phyloP scores from a whole-genome alignment of 192 early-diverging fungal species.

The Chytriomyces confervae region DNA sequence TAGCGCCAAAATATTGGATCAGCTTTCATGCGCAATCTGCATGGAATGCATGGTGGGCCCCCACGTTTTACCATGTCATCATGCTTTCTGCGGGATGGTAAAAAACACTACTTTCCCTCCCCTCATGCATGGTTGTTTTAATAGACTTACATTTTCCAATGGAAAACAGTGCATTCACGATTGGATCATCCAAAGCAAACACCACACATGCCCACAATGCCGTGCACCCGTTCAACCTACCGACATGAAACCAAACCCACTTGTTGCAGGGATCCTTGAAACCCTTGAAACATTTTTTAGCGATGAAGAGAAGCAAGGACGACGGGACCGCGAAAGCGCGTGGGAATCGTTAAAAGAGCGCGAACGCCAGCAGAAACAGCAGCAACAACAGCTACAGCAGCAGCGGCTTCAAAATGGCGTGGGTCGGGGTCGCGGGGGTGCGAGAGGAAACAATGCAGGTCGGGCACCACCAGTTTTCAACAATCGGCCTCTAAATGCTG shows the following conservation, averaged over 20 bases:
- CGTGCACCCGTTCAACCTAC: not conserved
- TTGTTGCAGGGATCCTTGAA: slow-evolving; percentile 19
- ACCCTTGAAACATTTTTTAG: slow-evolving; percentile 10
- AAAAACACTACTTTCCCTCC: not conserved
- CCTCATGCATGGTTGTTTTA: not conserved
- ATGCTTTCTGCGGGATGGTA: slow-evolving; percentile 17
- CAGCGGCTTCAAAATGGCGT: not conserved
- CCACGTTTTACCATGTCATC: slow-evolving; percentile 7
- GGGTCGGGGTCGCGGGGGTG: not conserved
- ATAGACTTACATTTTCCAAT: not conserved
- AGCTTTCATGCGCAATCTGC: slow-evolving; percentile 23
- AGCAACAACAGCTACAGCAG: not conserved
- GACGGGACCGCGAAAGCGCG: slow-evolving; percentile 1
- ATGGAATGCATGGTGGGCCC: slow-evolving; percentile 27
- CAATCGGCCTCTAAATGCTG: not conserved
- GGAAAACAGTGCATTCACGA: slow-evolving; percentile 21
- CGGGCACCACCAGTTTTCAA: not conserved
- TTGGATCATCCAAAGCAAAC: slow-evolving; percentile 9
- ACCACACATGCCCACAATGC: slow-evolving; percentile 25
- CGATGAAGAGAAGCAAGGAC: not conserved
- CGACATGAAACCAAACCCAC: not conserved
- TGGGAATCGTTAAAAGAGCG: not conserved
- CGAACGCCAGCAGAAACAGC: not conserved
- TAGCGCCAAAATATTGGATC: slow-evolving; percentile 17
- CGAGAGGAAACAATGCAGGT: not conserved